Percentiles rank a stretch among this genome's conserved stretches.
phyloP scores from a whole-genome alignment of 2,329 filamentous ascomycete genomes.

The Cladobotryum mycophilum region DNA sequence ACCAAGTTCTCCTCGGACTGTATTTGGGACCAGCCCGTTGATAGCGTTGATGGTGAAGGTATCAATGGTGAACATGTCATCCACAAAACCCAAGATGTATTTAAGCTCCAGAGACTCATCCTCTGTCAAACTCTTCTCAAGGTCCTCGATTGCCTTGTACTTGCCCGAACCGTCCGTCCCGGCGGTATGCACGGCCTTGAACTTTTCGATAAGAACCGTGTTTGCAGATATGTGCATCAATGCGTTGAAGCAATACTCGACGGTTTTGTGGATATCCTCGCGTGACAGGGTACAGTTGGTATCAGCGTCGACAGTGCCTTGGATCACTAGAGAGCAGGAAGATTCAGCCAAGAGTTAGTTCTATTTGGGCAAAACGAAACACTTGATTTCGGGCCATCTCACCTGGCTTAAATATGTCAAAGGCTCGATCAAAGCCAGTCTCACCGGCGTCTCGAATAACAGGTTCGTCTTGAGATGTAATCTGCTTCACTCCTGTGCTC shows the following conservation, averaged over 20 bases:
- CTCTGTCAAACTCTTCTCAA: conserved; percentile 12
- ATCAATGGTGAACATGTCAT: conserved; percentile 27
- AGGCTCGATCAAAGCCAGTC: conserved; percentile 36
- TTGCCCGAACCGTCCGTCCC: neutral
- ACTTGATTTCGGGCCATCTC: too few relatives aligned
- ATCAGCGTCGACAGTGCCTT: conserved; percentile 27
- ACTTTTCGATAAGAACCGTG: conserved; percentile 13
- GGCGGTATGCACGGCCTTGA: conserved; percentile 4
- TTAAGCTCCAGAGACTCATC: conserved; percentile 22
- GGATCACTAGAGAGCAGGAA: conserved; percentile 26
- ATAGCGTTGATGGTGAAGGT: conserved; percentile 7
- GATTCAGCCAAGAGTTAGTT: too few relatives aligned
- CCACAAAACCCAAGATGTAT: conserved; percentile 25
- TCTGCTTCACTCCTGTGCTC: conserved; percentile 30
- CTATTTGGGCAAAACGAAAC: too few relatives aligned
- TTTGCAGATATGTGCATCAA: conserved; percentile 18
- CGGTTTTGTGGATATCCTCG: conserved; percentile 24
- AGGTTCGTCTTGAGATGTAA: conserved; percentile 30
- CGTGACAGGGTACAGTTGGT: conserved; percentile 22
- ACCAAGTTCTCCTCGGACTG: neutral
- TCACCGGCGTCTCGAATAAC: conserved; percentile 37
- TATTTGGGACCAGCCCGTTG: conserved; percentile 17
- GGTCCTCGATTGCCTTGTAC: conserved; percentile 1
- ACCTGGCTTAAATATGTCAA: conserved; percentile 31
- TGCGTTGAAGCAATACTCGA: conserved; percentile 28